phyloP scores from a whole-genome alignment of 352 stramenopile genomes.

The Globisporangium alternatum region DNA sequence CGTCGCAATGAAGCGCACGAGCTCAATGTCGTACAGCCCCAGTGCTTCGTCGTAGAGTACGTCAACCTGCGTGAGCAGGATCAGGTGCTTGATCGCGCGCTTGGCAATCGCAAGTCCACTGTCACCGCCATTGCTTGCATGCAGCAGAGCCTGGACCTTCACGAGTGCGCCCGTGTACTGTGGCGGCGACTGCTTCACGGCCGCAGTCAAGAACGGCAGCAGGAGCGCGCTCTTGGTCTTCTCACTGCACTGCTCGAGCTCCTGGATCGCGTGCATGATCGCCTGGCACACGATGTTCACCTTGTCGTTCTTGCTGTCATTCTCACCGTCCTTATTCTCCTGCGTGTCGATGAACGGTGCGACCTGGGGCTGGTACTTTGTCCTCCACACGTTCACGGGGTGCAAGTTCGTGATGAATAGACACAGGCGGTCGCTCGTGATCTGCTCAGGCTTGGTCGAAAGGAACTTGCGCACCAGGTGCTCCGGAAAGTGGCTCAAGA shows the following conservation, averaged over 20 bases:
- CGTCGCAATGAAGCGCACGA: conserved; percentile 58
- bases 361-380: conserved; percentile 54
- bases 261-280: conserved; percentile 34
- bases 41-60: conserved; percentile 62
- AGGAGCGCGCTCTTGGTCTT: conserved; percentile 30
- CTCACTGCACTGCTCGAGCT: conserved; percentile 25
- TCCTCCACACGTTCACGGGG: conserved; percentile 59
- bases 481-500: conserved; percentile 31
- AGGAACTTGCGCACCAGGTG: conserved; percentile 37
- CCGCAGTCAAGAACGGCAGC: conserved; percentile 59
- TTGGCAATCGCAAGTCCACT: conserved; percentile 25
- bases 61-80: conserved; percentile 70
- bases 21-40: conserved; percentile 59
- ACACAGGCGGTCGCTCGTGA: conserved; percentile 65
- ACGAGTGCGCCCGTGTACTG: conserved; percentile 41
- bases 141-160: conserved; percentile 37
- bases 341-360: conserved; percentile 23
- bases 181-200: conserved; percentile 63
- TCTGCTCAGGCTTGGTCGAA: conserved; percentile 19
- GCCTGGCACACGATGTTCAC: conserved; percentile 59
- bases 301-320: conserved; percentile 25
- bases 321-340: neutral
- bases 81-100: conserved; percentile 67
- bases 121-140: neutral
- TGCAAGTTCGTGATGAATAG: conserved; percentile 79